phyloP scores from a whole-genome alignment of 495 filamentous ascomycete genomes.

The Symbiotaphrina buchneri region DNA sequence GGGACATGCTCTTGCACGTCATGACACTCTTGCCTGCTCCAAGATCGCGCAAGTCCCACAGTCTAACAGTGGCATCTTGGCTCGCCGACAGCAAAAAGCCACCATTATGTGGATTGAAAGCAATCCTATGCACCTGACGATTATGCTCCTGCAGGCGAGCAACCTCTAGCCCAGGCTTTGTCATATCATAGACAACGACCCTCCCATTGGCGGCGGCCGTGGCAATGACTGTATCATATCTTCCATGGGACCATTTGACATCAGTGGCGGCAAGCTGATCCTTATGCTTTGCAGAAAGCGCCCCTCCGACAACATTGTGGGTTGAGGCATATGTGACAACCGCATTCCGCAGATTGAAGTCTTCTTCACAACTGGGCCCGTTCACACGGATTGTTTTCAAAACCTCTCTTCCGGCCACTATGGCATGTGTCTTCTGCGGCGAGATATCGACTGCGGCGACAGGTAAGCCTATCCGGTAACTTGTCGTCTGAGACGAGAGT shows the following conservation, averaged over 20 bases:
- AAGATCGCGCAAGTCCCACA: constrained; percentile 47
- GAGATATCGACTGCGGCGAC: constrained; percentile 62
- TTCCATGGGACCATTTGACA: constrained; percentile 63
- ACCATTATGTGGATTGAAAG: constrained; percentile 66
- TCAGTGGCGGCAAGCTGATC: constrained; percentile 66
- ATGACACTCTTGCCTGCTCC: constrained; percentile 22
- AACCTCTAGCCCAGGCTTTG: constrained; percentile 46
- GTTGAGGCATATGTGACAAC: constrained; percentile 45
- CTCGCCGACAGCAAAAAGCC: constrained; percentile 68
- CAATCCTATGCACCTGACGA: constrained; percentile 78
- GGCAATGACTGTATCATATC: constrained; percentile 42
- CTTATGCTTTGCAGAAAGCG: constrained; percentile 27
- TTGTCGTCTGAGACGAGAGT: constrained; percentile 46
- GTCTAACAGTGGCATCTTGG: constrained; percentile 74
- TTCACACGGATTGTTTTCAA: constrained; percentile 63
- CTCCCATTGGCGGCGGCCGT: constrained; percentile 73
- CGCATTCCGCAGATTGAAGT: constrained; percentile 57
- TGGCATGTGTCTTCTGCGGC: constrained; percentile 47
- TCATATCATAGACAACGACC: constrained; percentile 71
- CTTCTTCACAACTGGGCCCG: constrained; percentile 45
- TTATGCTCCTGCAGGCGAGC: constrained; percentile 66
- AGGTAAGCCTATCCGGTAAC: constrained; percentile 47
- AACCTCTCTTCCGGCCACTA: constrained; percentile 64
- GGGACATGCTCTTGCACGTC: constrained; percentile 28
- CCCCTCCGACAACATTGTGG: constrained; percentile 15